phyloP scores from a whole-genome alignment of 129 eudicot species.

The sunflower (Helianthus annuus) region HanXRQr2.0-SUNRISE NC_035440.2:55082167-55082666 shows the following conservation, averaged over 20 bases:
- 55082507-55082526: constrained; percentile 86
- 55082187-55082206: constrained; percentile 45
- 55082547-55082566: constrained; percentile 65
- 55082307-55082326: constrained; percentile 43
- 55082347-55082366: constrained; percentile 45
- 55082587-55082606: constrained; percentile 81
- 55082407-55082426: constrained; percentile 29
- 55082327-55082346: constrained; percentile 46
- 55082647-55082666: neutral
- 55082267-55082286: constrained; percentile 59
- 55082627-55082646: constrained; percentile 42
- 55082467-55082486: constrained; percentile 71
- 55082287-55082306: constrained; percentile 52
- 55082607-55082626: constrained; percentile 65
- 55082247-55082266: constrained; percentile 63
- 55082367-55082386: constrained; percentile 56
- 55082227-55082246: constrained; percentile 56
- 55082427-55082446: constrained; percentile 38
- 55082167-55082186: constrained; percentile 13
- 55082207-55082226: constrained; percentile 51
- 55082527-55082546: constrained; percentile 90
- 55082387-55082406: constrained; percentile 40
- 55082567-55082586: constrained; percentile 68
- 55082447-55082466: constrained; percentile 47
- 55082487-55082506: constrained; percentile 96